Percentiles rank a stretch among this genome's conserved stretches.
These are phyloP conservation scores for Ascochyta viciae-villosae DNA, from an alignment of 2,329 filamentous ascomycete species.

Conservation along the genomic window DNA sequence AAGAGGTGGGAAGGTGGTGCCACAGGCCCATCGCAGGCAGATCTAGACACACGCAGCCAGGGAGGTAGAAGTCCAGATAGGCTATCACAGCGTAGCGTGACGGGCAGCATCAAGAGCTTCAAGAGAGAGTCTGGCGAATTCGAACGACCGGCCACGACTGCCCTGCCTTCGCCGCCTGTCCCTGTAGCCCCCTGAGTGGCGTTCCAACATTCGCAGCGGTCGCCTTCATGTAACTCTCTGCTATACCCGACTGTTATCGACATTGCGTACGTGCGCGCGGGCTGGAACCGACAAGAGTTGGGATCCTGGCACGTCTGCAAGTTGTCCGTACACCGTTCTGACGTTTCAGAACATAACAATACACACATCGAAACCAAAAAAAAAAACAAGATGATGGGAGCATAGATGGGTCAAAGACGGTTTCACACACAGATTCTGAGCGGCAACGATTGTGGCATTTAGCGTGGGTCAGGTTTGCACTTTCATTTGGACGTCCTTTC, in stretches of 20 bases:
- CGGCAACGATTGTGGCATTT: slow-evolving; percentile 49
- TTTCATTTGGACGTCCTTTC: slow-evolving; percentile 28
- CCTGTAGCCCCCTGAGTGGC: slow-evolving; percentile 16
- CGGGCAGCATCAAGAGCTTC: slow-evolving; percentile 45
- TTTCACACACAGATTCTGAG: slow-evolving; percentile 27
- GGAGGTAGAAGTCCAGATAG: slow-evolving; percentile 43
- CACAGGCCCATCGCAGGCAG: slow-evolving; percentile 26
- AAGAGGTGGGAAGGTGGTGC: slow-evolving; percentile 42
- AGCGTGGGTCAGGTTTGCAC: slow-evolving; percentile 42
- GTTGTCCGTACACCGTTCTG: slow-evolving; percentile 3
- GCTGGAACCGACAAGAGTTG: slow-evolving; percentile 40
- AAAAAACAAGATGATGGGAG: slow-evolving; percentile 27
- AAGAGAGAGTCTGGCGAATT: slow-evolving; percentile 42
- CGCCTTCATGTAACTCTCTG: neutral
- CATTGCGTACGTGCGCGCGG: slow-evolving; percentile 28
- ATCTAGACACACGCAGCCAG: slow-evolving; percentile 37
- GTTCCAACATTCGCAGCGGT: neutral
- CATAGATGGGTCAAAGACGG: slow-evolving; percentile 18
- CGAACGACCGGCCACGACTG: slow-evolving; percentile 25
- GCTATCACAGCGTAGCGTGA: slow-evolving; percentile 43
- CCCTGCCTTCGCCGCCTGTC: slow-evolving; percentile 29
- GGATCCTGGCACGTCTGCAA: slow-evolving; percentile 11
- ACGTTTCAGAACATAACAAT: slow-evolving; percentile 11
- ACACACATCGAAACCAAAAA: slow-evolving; percentile 28
- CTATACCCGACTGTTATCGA: neutral